Evolutionary conservation across 2,329 filamentous ascomycete species (phyloP), one percentile per base, ranked within the genome.

Genomic region (Clonostachys solani): DNA sequence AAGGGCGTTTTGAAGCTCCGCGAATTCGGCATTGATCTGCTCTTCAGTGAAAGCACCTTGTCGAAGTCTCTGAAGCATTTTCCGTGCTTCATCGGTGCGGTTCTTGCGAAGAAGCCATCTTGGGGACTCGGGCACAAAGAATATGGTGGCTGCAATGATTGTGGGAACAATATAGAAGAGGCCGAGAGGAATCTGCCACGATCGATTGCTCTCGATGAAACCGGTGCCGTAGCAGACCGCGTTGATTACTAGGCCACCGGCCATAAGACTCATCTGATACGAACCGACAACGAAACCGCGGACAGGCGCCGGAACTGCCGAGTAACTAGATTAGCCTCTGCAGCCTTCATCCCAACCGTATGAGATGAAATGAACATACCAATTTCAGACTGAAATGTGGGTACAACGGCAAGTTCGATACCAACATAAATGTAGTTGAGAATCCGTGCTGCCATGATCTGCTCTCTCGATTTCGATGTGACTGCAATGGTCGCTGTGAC

Each of bases 61-160:
- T 29, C 23, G 23, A 29, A 29, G 23, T 10, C 23, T 10, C 9
- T 29, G 23, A 29, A 29, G 23, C 23, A 29, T 29, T 29, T 29
- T 29, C 2, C 23, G 23, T 4, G 23, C 75, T 48, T 79, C 65
- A 6, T 80, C 74, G n/a, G 23, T 15, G 18, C 46, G 40, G 23
- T 47, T 42, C 15, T 43, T 43, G 16, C n/a, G 23, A 50, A 80
- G 77, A 18, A 83, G 65, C 79, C 79, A 84, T 47, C 81, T 65
- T 6, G 81, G 81, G n/a, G 75, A 80, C 56, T 84, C 81, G 0
- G 81, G 81, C 6, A 64, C 3, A 83, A 64, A 43, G 71, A 74
- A 53, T 75, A 80, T 0, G 75, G 72, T 44, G 81, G 76, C 33
- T 44, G 73, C 63, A 49, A 72, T 69, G 12, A 72, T 41, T 3